Percentiles rank a stretch among this genome's conserved stretches.
These are phyloP conservation scores for Hyphopichia fennica DNA, from an alignment of 1,139 yeast genomes.

Conservation along the genomic window DNA sequence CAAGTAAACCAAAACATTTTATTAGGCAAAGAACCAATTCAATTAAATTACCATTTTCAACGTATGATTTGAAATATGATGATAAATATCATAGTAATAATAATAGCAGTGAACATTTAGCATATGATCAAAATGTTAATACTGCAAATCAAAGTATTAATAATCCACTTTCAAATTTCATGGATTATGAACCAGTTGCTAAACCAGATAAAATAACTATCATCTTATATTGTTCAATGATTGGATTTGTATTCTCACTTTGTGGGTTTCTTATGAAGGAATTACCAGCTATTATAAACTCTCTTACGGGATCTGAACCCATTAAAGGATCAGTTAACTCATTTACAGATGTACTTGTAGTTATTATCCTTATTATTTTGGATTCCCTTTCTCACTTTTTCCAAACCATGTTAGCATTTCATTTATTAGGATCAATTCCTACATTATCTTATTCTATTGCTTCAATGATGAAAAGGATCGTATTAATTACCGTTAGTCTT, in stretches of 20 bases:
- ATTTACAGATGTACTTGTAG: conserved; percentile 19
- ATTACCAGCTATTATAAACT: conserved; percentile 17
- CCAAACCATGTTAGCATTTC: conserved; percentile 38
- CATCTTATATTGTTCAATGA: conserved; percentile 36
- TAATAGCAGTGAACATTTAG: conserved; percentile 1
- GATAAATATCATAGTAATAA: conserved; percentile 17
- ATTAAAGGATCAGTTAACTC: conserved; percentile 16
- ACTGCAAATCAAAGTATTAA: conserved; percentile 15
- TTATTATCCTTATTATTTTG: conserved; percentile 24
- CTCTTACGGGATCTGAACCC: conserved; percentile 10
- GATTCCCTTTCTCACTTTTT: conserved; percentile 37
- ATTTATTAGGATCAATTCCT: conserved; percentile 39
- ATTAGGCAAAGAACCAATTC: conserved; percentile 28
- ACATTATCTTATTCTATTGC: conserved; percentile 44
- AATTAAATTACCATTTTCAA: conserved; percentile 31
- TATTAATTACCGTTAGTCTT: conserved; percentile 36
- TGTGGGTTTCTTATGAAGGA: conserved; percentile 34
- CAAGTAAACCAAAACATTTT: conserved; percentile 7
- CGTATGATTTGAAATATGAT: conserved; percentile 32
- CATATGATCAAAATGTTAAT: conserved; percentile 17
- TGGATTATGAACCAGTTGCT: conserved; percentile 16
- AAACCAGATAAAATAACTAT: conserved; percentile 43
- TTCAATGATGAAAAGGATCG: conserved; percentile 44
- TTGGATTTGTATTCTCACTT: conserved; percentile 33
- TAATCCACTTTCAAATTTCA: conserved; percentile 23